Percentiles rank a stretch among this genome's conserved stretches.
These are phyloP conservation scores for Phytophthora sp. DNA, from an alignment of 352 stramenopile species.

Conservation along the genomic window DNA sequence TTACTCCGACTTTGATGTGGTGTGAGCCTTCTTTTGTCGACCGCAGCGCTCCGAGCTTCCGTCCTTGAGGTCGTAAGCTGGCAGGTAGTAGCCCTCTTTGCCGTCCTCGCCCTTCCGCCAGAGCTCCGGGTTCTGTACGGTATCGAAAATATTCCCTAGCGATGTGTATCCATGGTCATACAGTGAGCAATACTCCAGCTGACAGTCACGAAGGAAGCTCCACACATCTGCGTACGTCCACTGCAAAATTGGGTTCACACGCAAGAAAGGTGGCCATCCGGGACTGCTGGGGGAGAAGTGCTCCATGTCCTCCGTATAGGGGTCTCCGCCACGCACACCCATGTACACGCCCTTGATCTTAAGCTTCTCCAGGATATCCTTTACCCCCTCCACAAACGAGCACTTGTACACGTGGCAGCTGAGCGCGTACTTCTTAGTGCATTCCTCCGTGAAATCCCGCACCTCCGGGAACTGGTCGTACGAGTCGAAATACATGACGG, in stretches of 20 bases:
- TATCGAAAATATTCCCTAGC: constrained; percentile 95
- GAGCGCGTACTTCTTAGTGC: constrained; percentile 58
- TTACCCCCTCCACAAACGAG: constrained; percentile 94
- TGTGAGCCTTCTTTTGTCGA: constrained; percentile 77
- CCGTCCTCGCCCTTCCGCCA: constrained; percentile 64
- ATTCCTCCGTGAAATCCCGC: constrained; percentile 86
- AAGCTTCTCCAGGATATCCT: constrained; percentile 86
- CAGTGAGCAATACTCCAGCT: constrained; percentile 88
- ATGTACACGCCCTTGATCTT: constrained; percentile 92
- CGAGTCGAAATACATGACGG: constrained; percentile 97
- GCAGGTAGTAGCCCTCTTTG: constrained; percentile 69
- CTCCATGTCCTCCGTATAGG: constrained; percentile 90
- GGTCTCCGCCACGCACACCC: constrained; percentile 92
- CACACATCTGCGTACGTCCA: constrained; percentile 97
- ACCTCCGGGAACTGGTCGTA: constrained; percentile 95
- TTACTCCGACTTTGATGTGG: constrained; percentile 63
- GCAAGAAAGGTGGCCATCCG: constrained; percentile 96
- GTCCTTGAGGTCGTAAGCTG: constrained; percentile 74
- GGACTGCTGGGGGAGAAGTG: constrained; percentile 86
- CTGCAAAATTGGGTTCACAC: constrained; percentile 97
- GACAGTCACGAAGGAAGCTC: constrained; percentile 90
- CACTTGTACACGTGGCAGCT: constrained; percentile 85
- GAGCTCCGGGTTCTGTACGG: constrained; percentile 93
- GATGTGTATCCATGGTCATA: constrained; percentile 95
- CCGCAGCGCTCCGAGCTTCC: constrained; percentile 74